phyloP scores from a whole-genome alignment of 192 early-diverging fungal species.

The Mortierella alpina region DNA sequence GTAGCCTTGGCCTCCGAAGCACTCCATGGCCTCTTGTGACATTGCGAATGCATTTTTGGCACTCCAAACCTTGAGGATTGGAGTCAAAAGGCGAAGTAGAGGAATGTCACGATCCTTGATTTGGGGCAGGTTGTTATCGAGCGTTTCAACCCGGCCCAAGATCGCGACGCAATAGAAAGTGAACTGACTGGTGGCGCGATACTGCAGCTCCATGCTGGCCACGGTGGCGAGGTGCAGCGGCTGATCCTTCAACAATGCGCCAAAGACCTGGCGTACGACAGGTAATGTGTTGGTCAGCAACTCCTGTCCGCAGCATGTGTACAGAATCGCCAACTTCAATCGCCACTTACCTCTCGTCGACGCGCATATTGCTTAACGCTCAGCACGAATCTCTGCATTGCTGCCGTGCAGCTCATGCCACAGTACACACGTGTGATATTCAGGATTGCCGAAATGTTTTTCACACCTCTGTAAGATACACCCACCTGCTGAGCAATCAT shows the following conservation, averaged over 20 bases:
- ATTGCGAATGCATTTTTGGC: conserved; percentile 60
- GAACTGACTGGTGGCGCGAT: conserved; percentile 65
- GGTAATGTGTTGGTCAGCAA: neutral
- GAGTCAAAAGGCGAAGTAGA: conserved; percentile 74
- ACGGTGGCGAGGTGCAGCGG: conserved; percentile 73
- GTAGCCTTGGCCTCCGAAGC: conserved; percentile 78
- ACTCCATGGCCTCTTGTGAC: conserved; percentile 73
- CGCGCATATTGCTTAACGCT: conserved; percentile 70
- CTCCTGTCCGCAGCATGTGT: conserved; percentile 43
- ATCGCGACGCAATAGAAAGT: conserved; percentile 67
- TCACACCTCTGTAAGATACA: conserved; percentile 62
- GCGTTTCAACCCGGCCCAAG: conserved; percentile 63
- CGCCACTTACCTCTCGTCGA: conserved; percentile 36
- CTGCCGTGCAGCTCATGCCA: conserved; percentile 60
- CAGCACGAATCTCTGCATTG: conserved; percentile 62
- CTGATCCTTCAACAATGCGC: conserved; percentile 60
- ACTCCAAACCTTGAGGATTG: conserved; percentile 69
- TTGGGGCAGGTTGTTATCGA: conserved; percentile 23
- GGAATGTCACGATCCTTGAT: conserved; percentile 39
- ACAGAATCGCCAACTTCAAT: no score
- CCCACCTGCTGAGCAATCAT: conserved; percentile 66
- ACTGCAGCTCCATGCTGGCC: conserved; percentile 64
- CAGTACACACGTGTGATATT: conserved; percentile 80
- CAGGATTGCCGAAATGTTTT: conserved; percentile 71
- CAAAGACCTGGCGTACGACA: conserved; percentile 55